Conservation (phyloP, 495 filamentous ascomycete species). For the Aspergillus bridgeri region DNA sequence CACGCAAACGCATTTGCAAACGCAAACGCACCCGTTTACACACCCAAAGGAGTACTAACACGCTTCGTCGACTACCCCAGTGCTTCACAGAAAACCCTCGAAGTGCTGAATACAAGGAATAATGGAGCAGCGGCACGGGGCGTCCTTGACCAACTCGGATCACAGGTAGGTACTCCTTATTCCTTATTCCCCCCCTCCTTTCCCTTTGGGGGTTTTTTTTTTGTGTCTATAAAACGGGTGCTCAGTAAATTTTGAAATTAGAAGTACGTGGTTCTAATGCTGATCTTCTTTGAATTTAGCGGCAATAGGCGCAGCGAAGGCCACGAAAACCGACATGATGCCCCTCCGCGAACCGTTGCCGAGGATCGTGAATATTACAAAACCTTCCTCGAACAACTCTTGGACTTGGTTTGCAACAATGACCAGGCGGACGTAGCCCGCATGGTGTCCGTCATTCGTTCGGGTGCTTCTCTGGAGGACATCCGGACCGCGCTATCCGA, state of each 20-base stretch:
- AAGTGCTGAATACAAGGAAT: neutral
- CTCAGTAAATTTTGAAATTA: neutral
- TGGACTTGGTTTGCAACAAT: conserved; percentile 26
- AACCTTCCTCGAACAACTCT: conserved; percentile 28
- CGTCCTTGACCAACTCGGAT: neutral
- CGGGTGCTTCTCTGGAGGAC: conserved; percentile 30
- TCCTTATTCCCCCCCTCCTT: neutral
- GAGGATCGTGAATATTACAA: conserved; percentile 26
- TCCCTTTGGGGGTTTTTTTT: neutral
- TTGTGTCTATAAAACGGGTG: neutral
- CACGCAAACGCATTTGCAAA: no score
- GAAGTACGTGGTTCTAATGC: neutral
- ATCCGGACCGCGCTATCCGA: conserved; percentile 27
- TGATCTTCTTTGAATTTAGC: conserved; percentile 10
- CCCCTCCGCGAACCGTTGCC: neutral
- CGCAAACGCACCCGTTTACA: no score
- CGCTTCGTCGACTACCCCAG: neutral
- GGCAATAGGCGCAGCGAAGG: conserved; percentile 1
- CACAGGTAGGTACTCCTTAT: conserved; percentile 3
- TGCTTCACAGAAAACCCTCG: neutral
- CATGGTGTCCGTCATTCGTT: conserved; percentile 32
- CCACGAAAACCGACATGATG: conserved; percentile 2
- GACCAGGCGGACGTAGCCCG: conserved; percentile 22
- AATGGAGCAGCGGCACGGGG: neutral
- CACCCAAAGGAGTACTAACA: neutral